Evolutionary conservation across 1,284 basidiomycete species (phyloP).

Genomic region (Malassezia brasiliensis): DNA sequence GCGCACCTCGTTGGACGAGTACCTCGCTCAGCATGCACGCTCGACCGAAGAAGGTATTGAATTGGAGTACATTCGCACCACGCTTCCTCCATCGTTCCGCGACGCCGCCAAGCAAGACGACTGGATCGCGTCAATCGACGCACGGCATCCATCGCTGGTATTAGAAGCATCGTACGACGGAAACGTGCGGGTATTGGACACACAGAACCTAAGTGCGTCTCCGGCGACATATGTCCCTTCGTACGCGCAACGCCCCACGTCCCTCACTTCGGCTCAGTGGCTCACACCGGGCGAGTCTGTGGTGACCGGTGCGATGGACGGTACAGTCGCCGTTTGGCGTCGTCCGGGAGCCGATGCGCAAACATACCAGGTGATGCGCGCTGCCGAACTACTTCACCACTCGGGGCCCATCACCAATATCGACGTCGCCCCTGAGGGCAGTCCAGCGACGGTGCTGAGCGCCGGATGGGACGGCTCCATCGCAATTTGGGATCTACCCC

Average conservation of each 20-base stretch:
- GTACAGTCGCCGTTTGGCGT: conserved; percentile 52
- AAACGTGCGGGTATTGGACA: conserved; percentile 34
- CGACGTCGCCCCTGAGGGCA: conserved; percentile 16
- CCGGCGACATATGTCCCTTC: conserved; percentile 25
- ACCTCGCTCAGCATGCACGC: conserved; percentile 62
- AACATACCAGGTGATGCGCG: conserved; percentile 7
- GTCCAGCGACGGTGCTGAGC: conserved; percentile 19
- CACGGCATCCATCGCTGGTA: conserved; percentile 57
- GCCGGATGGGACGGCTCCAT: conserved; percentile 41
- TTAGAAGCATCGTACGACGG: conserved; percentile 49
- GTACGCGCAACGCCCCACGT: conserved; percentile 31
- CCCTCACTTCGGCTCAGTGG: conserved; percentile 64
- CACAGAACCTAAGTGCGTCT: conserved; percentile 19
- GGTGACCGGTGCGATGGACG: conserved; percentile 73
- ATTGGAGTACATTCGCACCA: conserved; percentile 85
- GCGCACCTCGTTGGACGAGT: conserved; percentile 64
- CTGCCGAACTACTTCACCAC: conserved; percentile 23
- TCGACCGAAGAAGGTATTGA: conserved; percentile 73
- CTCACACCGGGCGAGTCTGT: conserved; percentile 50
- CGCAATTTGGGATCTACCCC: conserved; percentile 32
- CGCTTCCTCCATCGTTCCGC: conserved; percentile 77
- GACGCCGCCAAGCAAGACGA: conserved; percentile 77
- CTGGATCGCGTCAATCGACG: conserved; percentile 79
- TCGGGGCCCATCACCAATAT: conserved; percentile 24
- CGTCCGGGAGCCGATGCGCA: conserved; percentile 3